Conservation (phyloP, 2,329 filamentous ascomycete genomes). For the Phialemoniopsis sp. region DNA sequence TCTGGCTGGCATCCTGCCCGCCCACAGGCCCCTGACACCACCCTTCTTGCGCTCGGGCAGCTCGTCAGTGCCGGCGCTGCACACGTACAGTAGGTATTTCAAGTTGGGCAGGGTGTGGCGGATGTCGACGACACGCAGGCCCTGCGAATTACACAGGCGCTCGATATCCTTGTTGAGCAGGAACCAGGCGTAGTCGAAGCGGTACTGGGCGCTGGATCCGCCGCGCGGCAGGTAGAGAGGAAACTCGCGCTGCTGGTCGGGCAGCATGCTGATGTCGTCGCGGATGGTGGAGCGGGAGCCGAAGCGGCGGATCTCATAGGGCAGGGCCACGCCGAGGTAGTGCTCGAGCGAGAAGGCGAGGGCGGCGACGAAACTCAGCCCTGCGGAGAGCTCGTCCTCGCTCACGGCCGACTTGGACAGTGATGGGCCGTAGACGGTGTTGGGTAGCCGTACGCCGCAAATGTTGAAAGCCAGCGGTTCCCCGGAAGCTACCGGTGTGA, state of each 20-base stretch:
- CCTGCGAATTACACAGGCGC: slow-evolving; percentile 57
- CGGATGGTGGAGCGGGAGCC: slow-evolving; percentile 73
- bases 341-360: slow-evolving; percentile 73
- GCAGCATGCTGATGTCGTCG: slow-evolving; percentile 64
- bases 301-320: slow-evolving; percentile 71
- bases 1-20: slow-evolving; percentile 36
- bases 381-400: slow-evolving; percentile 74
- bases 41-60: slow-evolving; percentile 58
- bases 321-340: slow-evolving; percentile 74
- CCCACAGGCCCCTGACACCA: slow-evolving; percentile 55
- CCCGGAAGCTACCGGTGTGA: slow-evolving; percentile 55
- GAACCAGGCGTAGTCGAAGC: slow-evolving; percentile 95
- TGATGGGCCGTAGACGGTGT: slow-evolving; percentile 65
- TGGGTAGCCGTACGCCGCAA: slow-evolving; percentile 72
- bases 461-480: slow-evolving; percentile 79
- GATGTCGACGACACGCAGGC: slow-evolving; percentile 80
- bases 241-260: slow-evolving; percentile 63
- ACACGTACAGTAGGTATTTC: slow-evolving; percentile 87
- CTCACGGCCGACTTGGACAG: slow-evolving; percentile 37
- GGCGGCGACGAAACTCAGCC: slow-evolving; percentile 75
- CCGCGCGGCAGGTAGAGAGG: slow-evolving; percentile 68
- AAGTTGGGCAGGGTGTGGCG: slow-evolving; percentile 90
- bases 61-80: slow-evolving; percentile 70
- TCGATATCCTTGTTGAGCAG: slow-evolving; percentile 97
- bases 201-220: slow-evolving; percentile 69